Evolutionary conservation across 108 stramenopile species (phyloP), one percentile per base, ranked within the genome.

Genomic region (Cyclostephanos tholiformis): DNA sequence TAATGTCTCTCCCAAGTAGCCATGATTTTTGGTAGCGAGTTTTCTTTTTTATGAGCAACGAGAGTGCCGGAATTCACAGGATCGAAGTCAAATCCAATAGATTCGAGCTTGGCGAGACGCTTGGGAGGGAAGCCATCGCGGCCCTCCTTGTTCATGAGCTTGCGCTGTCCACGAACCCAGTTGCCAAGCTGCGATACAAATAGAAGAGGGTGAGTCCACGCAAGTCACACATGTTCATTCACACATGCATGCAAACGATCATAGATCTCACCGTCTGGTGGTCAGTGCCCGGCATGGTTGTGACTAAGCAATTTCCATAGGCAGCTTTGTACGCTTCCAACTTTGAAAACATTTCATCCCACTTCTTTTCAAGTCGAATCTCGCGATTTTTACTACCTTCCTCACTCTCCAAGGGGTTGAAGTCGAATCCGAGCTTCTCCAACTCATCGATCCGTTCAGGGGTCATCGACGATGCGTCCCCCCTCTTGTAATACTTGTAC

Each of bases 131-230:
- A 75, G 11, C 55, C 65, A 7, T 67, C 65, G 5, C 65, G 63
- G n/a, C 74, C 74, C 11, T 60, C 57, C 43, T 30, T 66, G 44
- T 75, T 75, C 41, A 57, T 44, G 53, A 41, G 46, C 53, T 75
- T 75, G 46, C 74, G 65, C 41, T 75, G 74, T 25, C 74, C 65
- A 38, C 74, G 74, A 29, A 67, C 66, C 74, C 74, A 75, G 27
- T 75, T 75, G 27, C 56, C 74, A 26, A 75, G 59, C 58, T 60
- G 59, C 35, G 23, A 36, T 9, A 29, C 2, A 13, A 50, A 19
- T 35, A 22, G 27, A 51, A 9, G 8, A 35, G 9, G 22, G 30
- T 25, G 36, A 14, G 23, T 68, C 4, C 32, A 35, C 19, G 38
- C 5, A 25, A 53, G 46, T 38, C 19, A 38, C 59, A 2, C 19